phyloP scores from a whole-genome alignment of 2,329 filamentous ascomycete genomes.

The Trematosphaeria pertusa region DNA sequence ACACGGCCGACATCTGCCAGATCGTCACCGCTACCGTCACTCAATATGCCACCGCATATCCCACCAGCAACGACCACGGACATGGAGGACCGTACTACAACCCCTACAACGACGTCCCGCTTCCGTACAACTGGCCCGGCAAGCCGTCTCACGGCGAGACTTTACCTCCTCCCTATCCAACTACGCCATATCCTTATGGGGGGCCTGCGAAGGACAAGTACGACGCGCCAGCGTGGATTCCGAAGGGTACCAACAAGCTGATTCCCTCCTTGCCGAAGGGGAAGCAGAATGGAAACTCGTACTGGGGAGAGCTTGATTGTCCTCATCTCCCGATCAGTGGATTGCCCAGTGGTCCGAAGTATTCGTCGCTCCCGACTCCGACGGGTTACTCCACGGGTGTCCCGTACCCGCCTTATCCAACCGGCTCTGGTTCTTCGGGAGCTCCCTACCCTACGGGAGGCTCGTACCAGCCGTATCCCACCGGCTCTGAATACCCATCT shows the following conservation, averaged over 20 bases:
- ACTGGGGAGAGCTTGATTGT: slow-evolving; percentile 36
- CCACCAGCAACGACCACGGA: slow-evolving; percentile 27
- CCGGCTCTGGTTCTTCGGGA: slow-evolving; percentile 6
- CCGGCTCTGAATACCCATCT: slow-evolving; percentile 4
- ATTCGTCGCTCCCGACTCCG: slow-evolving; percentile 10
- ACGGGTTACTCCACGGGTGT: background rate
- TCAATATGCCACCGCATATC: slow-evolving; percentile 23
- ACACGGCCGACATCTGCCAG: slow-evolving; percentile 15
- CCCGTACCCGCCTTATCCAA: slow-evolving; percentile 15
- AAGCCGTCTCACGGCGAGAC: slow-evolving; percentile 26
- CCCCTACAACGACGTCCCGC: slow-evolving; percentile 35
- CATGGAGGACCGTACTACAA: slow-evolving; percentile 41
- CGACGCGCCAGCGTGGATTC: slow-evolving; percentile 35
- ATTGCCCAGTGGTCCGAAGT: slow-evolving; percentile 18
- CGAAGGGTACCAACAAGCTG: slow-evolving; percentile 28
- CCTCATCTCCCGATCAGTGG: slow-evolving; percentile 32
- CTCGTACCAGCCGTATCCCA: slow-evolving; percentile 14
- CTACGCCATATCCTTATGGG: slow-evolving; percentile 31
- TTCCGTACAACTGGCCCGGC: slow-evolving; percentile 36
- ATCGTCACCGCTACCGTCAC: slow-evolving; percentile 22
- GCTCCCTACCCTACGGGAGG: too few relatives aligned
- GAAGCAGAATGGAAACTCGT: slow-evolving; percentile 35
- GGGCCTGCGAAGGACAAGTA: slow-evolving; percentile 27
- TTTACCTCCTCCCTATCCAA: slow-evolving; percentile 24
- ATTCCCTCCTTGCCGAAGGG: slow-evolving; percentile 26